Base-by-base conservation (phyloP, 2,329 filamentous ascomycete species). In the Shiraia bambusicola region DNA sequence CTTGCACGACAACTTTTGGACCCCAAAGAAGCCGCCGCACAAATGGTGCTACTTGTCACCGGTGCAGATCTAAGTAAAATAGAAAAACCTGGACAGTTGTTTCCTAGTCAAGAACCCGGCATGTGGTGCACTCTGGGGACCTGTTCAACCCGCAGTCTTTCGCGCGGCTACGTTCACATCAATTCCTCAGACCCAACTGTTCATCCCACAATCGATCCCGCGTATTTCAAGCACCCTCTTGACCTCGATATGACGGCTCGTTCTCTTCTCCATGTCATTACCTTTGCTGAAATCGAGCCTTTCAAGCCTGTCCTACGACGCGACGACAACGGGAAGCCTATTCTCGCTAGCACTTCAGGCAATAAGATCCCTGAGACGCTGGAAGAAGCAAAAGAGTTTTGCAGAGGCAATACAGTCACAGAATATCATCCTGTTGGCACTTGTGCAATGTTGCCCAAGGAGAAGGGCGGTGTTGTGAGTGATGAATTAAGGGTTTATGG, bases 171-270 rank as follows among this genome's bases (percentile, higher is more conserved):
- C 12, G 52, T 72, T 0, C 73, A 76, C 42, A 69, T 76, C 28
- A 48, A 48, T 0, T 73, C 70, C 0, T 30, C 67, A 0, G 58
- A 73, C 31, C 59, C 67, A 0, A 52, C 51, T 0, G 58, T 47
- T 1, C 50, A 65, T 11, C 72, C 74, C 0, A 30, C 46, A 2
- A 73, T 77, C 38, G 71, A 77, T 49, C 67, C 70, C 0, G 63
- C 62, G 8, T 75, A 73, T 33, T 60, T 75, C 34, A 62, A 60
- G 6, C 69, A 76, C 42, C 71, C 74, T 0, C 53, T 73, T 4
- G 74, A 76, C 40, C 43, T 72, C 9, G 68, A 75, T 28, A 42
- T 76, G 9, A 58, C 69, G 4, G 67, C 69, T 1, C 64, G 68
- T 7, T 56, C 63, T 14, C 34, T 57, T 14, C 48, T 68, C 11